phyloP scores from a whole-genome alignment of 768 basidiomycete genomes.

The Auricularia auricula-judae region DNA sequence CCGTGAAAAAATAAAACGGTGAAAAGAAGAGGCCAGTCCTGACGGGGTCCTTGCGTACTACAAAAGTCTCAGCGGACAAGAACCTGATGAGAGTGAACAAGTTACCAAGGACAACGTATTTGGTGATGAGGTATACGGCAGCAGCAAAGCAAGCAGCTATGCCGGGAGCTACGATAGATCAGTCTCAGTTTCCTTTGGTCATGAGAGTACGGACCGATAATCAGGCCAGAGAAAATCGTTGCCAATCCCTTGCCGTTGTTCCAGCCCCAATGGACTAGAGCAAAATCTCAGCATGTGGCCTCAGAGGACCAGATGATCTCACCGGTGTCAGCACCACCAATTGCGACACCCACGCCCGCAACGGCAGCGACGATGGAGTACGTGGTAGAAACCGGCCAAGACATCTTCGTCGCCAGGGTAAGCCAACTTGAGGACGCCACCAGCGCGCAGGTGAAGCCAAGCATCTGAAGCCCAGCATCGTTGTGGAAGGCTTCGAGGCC shows the following conservation, averaged over 20 bases:
- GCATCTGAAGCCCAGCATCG: constrained; percentile 26
- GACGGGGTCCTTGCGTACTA: constrained; percentile 18
- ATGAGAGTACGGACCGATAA: neutral
- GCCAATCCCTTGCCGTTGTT: constrained; percentile 26
- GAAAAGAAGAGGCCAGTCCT: constrained; percentile 19
- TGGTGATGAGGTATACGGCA: constrained; percentile 21
- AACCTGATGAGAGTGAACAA: neutral
- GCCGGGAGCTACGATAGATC: constrained; percentile 12
- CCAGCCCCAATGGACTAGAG: constrained; percentile 30
- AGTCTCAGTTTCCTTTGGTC: too few relatives aligned
- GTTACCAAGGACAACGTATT: constrained; percentile 20
- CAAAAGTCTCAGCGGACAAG: neutral
- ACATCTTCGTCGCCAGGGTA: constrained; percentile 21
- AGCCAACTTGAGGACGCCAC: constrained; percentile 15
- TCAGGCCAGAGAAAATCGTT: constrained; percentile 22
- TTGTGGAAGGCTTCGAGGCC: constrained; percentile 18
- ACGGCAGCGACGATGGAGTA: constrained; percentile 30
- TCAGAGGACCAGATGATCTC: neutral
- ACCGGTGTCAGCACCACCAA: constrained; percentile 19
- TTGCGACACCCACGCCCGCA: constrained; percentile 28
- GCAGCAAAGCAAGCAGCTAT: constrained; percentile 25
- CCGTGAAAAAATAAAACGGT: constrained; percentile 21
- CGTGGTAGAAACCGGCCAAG: constrained; percentile 28
- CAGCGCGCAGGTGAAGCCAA: constrained; percentile 29
- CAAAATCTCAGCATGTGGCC: too few relatives aligned